A percentile compares a stretch with the other conserved stretches of the same genome.
These are phyloP conservation scores for Asparagopsis taxiformis DNA, from an alignment of 31 red algal species.

Conservation along the genomic window DNA sequence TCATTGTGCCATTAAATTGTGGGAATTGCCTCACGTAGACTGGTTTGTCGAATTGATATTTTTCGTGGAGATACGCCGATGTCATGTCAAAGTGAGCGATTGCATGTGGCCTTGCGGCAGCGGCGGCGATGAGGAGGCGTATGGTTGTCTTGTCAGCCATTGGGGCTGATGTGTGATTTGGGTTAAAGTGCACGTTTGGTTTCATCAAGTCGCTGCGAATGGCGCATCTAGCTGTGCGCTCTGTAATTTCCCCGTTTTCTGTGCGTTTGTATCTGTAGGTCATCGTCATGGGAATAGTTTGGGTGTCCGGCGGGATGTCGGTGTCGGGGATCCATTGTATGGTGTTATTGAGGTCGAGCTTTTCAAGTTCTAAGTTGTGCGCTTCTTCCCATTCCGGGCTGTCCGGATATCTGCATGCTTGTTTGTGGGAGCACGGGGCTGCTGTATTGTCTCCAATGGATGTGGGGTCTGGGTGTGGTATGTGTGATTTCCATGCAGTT, in stretches of 20 bases:
- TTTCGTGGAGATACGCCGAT: slow-evolving; percentile 10
- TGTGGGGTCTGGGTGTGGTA: too few relatives aligned
- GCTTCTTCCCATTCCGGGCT: too few relatives aligned
- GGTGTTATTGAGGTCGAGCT: too few relatives aligned
- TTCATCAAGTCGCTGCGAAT: not conserved
- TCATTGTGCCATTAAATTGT: slow-evolving; percentile 9
- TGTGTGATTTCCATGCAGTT: too few relatives aligned
- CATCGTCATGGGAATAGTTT: slow-evolving; percentile 9
- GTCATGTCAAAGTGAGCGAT: slow-evolving; percentile 9
- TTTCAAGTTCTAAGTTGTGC: too few relatives aligned
- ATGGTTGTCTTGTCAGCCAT: slow-evolving; percentile 10
- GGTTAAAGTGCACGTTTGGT: not conserved
- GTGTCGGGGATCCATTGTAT: too few relatives aligned
- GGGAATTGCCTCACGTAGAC: slow-evolving; percentile 10
- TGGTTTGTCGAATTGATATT: not conserved
- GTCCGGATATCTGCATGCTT: too few relatives aligned
- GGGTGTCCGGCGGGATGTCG: not conserved
- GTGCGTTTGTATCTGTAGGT: not conserved
- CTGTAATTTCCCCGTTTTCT: not conserved
- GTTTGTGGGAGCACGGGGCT: too few relatives aligned
- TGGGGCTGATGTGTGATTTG: not conserved
- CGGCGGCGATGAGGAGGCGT: not conserved
- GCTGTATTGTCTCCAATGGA: too few relatives aligned
- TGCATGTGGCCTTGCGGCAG: not conserved
- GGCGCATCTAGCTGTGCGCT: not conserved